Conservation (phyloP, 225 moss, liverwort and hornwort genomes). For the Sphagnum tenellum region DNA sequence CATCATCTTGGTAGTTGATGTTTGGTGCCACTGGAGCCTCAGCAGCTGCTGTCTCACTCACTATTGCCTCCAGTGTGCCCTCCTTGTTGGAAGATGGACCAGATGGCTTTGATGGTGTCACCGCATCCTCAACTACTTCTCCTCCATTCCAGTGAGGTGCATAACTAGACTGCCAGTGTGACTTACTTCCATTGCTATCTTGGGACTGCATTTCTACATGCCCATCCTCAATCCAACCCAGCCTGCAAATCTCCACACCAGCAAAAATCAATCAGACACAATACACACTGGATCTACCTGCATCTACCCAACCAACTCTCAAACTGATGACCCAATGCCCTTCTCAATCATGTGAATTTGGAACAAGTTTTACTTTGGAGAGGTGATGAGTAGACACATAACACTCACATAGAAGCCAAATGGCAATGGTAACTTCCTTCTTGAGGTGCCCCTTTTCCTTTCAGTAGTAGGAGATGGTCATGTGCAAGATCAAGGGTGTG, state of each 20-base stretch:
- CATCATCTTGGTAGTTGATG: constrained; percentile 40
- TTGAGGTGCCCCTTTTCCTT: constrained; percentile 1
- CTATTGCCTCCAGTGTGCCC: constrained; percentile 26
- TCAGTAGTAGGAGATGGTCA: neutral
- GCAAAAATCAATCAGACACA: too few species aligned
- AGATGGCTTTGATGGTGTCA: constrained; percentile 47
- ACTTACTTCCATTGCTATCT: constrained; percentile 31
- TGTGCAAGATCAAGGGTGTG: neutral
- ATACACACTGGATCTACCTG: too few species aligned
- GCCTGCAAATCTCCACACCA: constrained; percentile 21
- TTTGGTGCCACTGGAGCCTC: constrained; percentile 19
- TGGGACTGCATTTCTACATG: constrained; percentile 52
- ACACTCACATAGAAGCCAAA: neutral
- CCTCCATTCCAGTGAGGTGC: constrained; percentile 27
- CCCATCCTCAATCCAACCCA: constrained; percentile 41
- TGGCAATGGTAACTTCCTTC: neutral
- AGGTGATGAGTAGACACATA: too few species aligned
- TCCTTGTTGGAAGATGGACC: constrained; percentile 19
- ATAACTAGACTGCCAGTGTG: constrained; percentile 46
- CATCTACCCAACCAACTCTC: too few species aligned
- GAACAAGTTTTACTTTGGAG: too few species aligned
- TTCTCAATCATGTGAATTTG: too few species aligned
- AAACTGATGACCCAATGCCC: too few species aligned
- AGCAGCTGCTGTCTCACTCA: constrained; percentile 21
- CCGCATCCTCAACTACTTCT: constrained; percentile 50